Percentiles rank a stretch among this genome's conserved stretches.
phyloP scores from a whole-genome alignment of 768 basidiomycete species.

The Phanerodontia chrysosporium region DNA sequence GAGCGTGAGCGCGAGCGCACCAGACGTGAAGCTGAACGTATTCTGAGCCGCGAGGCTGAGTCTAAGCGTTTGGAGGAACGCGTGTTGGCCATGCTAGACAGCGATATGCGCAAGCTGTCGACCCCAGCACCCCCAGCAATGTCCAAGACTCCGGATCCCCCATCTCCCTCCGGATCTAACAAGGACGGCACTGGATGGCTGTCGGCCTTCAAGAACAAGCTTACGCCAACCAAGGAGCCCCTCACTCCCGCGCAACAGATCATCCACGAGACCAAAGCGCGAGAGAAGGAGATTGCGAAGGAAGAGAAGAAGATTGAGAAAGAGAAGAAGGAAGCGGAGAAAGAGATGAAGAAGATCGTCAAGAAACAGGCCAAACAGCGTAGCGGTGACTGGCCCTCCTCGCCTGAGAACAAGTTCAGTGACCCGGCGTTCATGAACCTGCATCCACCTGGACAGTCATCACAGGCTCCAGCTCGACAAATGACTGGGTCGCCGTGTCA shows the following conservation, averaged over 20 bases:
- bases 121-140: slow-evolving; percentile 5
- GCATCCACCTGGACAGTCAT: slow-evolving; percentile 43
- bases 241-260: slow-evolving; percentile 87
- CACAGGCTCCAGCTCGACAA: slow-evolving; percentile 53
- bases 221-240: slow-evolving; percentile 74
- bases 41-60: slow-evolving; percentile 66
- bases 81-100: slow-evolving; percentile 69
- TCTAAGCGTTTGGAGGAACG: slow-evolving; percentile 62
- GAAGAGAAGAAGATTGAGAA: slow-evolving; percentile 34
- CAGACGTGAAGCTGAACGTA: slow-evolving; percentile 73
- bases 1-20: slow-evolving; percentile 72
- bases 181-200: slow-evolving; percentile 70
- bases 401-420: slow-evolving; percentile 44
- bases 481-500: slow-evolving; percentile 55
- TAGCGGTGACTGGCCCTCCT: slow-evolving; percentile 50
- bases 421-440: slow-evolving; percentile 60
- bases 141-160: slow-evolving; percentile 39
- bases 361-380: slow-evolving; percentile 22
- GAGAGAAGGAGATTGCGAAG: slow-evolving; percentile 52
- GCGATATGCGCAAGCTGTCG: slow-evolving; percentile 30
- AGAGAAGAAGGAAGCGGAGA: slow-evolving; percentile 41
- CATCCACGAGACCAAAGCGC: slow-evolving; percentile 66
- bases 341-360: slow-evolving; percentile 25
- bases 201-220: slow-evolving; percentile 64
- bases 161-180: slow-evolving; percentile 60